Evolutionary conservation across 257 asterid genomes (phyloP).

Genomic region (Henckelia pumila): DNA sequence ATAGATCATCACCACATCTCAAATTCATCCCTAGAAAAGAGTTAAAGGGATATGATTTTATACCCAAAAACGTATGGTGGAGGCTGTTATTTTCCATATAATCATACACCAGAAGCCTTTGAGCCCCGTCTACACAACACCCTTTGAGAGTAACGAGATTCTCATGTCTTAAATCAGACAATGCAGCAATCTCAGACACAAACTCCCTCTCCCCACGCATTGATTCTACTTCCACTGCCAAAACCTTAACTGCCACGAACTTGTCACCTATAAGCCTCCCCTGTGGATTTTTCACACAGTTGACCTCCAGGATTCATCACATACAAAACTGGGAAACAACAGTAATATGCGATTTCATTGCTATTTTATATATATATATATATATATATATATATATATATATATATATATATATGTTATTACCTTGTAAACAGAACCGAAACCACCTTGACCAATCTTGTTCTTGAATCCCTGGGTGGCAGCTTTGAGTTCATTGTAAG

Average conservation of each 20-base stretch:
- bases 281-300: slow-evolving; percentile 27
- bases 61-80: slow-evolving; percentile 54
- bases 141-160: slow-evolving; percentile 67
- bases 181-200: slow-evolving; percentile 63
- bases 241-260: slow-evolving; percentile 58
- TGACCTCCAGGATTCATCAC: slow-evolving; percentile 1
- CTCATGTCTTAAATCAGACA: slow-evolving; percentile 59
- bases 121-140: slow-evolving; percentile 63
- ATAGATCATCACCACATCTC: neutral
- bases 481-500: slow-evolving; percentile 46
- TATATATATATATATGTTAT: too few relatives aligned
- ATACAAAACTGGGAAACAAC: neutral
- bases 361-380: too few relatives aligned
- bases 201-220: slow-evolving; percentile 83
- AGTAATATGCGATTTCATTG: neutral
- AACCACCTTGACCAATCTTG: slow-evolving; percentile 77
- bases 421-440: slow-evolving; percentile 77
- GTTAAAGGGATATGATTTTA: neutral
- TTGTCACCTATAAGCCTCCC: slow-evolving; percentile 54
- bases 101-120: slow-evolving; percentile 60
- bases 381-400: too few relatives aligned
- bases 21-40: too few relatives aligned
- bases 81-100: slow-evolving; percentile 76
- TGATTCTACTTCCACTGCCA: slow-evolving; percentile 58
- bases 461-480: slow-evolving; percentile 67